Percentiles rank a stretch among this genome's conserved stretches.
Evolutionary conservation across 2,329 filamentous ascomycete genomes (phyloP).

Genomic region (Cordyceps militaris): DNA sequence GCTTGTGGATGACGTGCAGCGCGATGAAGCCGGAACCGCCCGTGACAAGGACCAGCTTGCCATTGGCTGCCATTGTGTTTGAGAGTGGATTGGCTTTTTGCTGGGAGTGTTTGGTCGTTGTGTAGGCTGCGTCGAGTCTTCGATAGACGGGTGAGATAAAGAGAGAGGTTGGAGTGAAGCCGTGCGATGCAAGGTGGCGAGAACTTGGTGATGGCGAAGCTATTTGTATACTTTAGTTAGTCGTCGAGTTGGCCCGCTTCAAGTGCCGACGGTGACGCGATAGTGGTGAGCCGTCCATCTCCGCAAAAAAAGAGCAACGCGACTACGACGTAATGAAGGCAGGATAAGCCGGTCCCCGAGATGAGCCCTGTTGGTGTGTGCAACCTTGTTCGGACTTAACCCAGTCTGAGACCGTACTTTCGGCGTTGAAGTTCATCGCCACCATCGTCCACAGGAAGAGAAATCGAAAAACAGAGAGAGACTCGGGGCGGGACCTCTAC

Average conservation of each 20-base stretch:
- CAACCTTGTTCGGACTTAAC: not conserved
- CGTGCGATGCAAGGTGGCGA: no score
- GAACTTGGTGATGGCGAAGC: no score
- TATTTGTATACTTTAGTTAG: no score
- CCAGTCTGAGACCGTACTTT: not conserved
- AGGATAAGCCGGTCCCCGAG: not conserved
- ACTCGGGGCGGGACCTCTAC: no score
- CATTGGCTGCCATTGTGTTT: not conserved
- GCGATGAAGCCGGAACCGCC: constrained; percentile 21
- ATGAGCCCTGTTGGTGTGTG: not conserved
- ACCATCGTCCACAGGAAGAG: not conserved
- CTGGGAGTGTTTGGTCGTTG: no score
- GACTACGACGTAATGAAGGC: not conserved
- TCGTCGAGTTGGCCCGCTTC: not conserved
- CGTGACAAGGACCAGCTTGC: constrained; percentile 18
- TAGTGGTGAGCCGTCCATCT: not conserved
- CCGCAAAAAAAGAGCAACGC: not conserved
- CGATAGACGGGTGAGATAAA: no score
- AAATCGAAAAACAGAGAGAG: no score
- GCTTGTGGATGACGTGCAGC: constrained; percentile 18
- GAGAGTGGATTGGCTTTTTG: not conserved
- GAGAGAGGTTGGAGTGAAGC: no score
- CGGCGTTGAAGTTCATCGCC: not conserved
- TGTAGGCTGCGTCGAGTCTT: no score
- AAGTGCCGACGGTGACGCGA: not conserved